These are phyloP conservation scores for Priceomyces melissophilus DNA, from an alignment of 805 yeast species.

Conservation along the genomic window DNA sequence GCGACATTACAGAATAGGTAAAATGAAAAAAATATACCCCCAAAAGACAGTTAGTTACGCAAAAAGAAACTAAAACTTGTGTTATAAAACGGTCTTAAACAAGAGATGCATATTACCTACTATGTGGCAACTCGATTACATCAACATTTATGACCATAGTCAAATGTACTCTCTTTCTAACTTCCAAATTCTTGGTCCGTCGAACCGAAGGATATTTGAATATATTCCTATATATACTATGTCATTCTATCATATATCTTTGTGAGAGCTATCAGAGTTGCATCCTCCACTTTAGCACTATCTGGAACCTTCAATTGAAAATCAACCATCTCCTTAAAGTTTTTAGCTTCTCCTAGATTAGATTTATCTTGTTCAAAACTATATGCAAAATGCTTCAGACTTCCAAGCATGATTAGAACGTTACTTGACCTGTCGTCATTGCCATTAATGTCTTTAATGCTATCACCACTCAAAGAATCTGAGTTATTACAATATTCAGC, in stretches of 20 bases:
- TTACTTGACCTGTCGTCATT: constrained; percentile 15
- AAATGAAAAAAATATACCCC: no score
- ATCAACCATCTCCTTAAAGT: constrained; percentile 67
- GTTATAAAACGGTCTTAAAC: no score
- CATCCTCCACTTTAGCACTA: constrained; percentile 68
- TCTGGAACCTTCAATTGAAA: constrained; percentile 51
- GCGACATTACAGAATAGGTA: no score
- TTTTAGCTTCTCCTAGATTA: constrained; percentile 50
- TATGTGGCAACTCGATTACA: no score
- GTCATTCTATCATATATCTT: constrained; percentile 8
- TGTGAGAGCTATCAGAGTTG: constrained; percentile 56
- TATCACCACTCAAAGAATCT: constrained; percentile 26
- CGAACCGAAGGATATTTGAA: no score
- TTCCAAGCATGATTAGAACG: constrained; percentile 59
- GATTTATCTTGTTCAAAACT: constrained; percentile 52
- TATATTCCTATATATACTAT: no score
- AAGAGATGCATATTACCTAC: no score
- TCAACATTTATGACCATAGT: no score
- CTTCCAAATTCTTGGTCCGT: no score
- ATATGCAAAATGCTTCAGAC: constrained; percentile 51
- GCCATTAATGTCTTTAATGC: constrained; percentile 8
- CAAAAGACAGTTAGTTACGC: no score
- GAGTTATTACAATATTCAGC: constrained; percentile 47
- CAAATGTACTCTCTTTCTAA: no score
- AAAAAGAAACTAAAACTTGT: no score